A percentile compares a stretch with the other conserved stretches of the same genome.
Conservation (phyloP, 148 eudicot species). For the Vaccinium darrowii region DNA sequence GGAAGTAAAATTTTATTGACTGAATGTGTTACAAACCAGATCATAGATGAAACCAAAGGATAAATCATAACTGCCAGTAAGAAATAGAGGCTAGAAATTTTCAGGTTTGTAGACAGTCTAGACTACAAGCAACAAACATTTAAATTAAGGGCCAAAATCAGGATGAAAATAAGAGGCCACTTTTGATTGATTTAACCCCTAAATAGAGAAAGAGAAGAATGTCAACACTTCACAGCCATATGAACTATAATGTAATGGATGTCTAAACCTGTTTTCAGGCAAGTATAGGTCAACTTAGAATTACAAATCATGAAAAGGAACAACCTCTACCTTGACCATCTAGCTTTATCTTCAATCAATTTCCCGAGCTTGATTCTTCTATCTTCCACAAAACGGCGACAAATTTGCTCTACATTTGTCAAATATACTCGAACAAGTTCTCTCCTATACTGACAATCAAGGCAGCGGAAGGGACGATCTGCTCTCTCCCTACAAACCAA, state of each 20-base stretch:
- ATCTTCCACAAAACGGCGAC: constrained; percentile 85
- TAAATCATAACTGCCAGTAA: background rate
- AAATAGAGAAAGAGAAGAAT: background rate
- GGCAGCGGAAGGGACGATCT: constrained; percentile 85
- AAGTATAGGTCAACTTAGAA: background rate
- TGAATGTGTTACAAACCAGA: background rate
- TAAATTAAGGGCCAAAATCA: background rate
- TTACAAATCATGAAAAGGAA: background rate
- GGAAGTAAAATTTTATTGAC: background rate
- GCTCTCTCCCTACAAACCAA: constrained; percentile 65
- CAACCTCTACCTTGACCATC: constrained; percentile 80
- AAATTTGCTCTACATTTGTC: constrained; percentile 79
- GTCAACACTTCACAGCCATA: background rate
- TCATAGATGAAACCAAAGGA: background rate
- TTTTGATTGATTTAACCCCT: background rate
- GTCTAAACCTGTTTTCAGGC: background rate
- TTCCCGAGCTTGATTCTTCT: constrained; percentile 66
- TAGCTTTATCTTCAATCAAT: constrained; percentile 75
- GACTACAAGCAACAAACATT: background rate
- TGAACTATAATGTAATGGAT: background rate
- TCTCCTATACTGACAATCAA: constrained; percentile 76
- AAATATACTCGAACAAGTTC: constrained; percentile 84
- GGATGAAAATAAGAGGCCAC: background rate
- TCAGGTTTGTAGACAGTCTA: background rate
- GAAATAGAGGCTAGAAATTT: background rate